These are phyloP conservation scores for Talaromyces nanjingensis DNA, from an alignment of 495 filamentous ascomycete species.

Conservation along the genomic window DNA sequence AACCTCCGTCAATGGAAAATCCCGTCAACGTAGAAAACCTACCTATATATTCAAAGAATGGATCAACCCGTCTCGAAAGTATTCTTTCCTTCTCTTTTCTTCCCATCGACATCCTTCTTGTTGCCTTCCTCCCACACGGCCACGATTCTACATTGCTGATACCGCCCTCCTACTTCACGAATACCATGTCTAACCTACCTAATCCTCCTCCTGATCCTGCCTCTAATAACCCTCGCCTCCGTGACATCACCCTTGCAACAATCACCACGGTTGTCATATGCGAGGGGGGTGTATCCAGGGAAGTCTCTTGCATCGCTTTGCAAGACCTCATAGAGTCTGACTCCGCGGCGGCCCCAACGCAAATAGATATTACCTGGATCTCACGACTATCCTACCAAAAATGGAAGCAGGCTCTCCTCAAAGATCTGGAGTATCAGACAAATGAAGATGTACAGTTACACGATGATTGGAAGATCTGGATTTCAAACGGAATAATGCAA, in stretches of 20 bases:
- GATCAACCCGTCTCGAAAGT: not conserved
- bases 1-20: too few species aligned
- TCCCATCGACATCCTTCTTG: not conserved
- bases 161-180: not conserved
- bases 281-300: not conserved
- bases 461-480: not conserved
- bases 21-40: not conserved
- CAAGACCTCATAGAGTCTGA: constrained; percentile 8
- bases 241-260: not conserved
- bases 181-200: not conserved
- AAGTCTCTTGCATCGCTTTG: not conserved
- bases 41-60: not conserved
- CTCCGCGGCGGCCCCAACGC: not conserved
- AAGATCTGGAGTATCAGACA: not conserved
- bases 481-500: not conserved
- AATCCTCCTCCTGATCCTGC: not conserved
- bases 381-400: not conserved
- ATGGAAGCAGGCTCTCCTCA: not conserved
- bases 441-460: too few species aligned
- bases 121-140: not conserved
- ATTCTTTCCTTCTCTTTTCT: not conserved
- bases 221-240: not conserved
- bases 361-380: not conserved
- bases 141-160: not conserved
- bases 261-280: not conserved